phyloP scores from a whole-genome alignment of 495 filamentous ascomycete genomes.

The Haplographium delicatum region DNA sequence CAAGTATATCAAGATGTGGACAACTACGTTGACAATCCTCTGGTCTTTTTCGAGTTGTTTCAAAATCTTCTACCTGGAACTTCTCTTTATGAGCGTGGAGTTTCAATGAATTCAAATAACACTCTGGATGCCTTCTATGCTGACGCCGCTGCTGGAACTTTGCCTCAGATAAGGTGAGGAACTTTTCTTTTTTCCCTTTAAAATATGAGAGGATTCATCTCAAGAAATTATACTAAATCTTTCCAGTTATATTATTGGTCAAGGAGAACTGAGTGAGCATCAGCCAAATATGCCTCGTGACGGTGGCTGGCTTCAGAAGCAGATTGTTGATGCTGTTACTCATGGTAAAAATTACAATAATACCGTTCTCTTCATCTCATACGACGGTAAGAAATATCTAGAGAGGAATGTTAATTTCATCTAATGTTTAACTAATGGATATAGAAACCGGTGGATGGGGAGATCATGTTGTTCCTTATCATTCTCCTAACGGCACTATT shows the following conservation, averaged over 20 bases:
- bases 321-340: slow-evolving; percentile 27
- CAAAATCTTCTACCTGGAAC: slow-evolving; percentile 21
- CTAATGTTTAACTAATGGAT: not conserved
- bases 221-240: no score
- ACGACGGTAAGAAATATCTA: slow-evolving; percentile 22
- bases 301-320: slow-evolving; percentile 30
- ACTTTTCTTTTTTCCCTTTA: no score
- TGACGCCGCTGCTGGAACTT: slow-evolving; percentile 24
- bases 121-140: slow-evolving; percentile 29
- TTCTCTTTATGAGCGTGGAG: slow-evolving; percentile 21
- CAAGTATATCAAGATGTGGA: slow-evolving; percentile 29
- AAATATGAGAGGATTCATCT: no score
- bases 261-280: slow-evolving; percentile 30
- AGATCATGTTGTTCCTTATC: slow-evolving; percentile 28
- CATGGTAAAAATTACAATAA: slow-evolving; percentile 27
- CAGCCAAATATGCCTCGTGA: slow-evolving; percentile 27
- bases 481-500: slow-evolving; percentile 26
- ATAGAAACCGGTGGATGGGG: slow-evolving; percentile 31
- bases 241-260: slow-evolving; percentile 32
- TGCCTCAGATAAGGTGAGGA: slow-evolving; percentile 28
- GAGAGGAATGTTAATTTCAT: not conserved
- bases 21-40: slow-evolving; percentile 29
- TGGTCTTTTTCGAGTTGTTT: slow-evolving; percentile 28
- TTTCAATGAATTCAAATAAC: slow-evolving; percentile 19
- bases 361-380: slow-evolving; percentile 28